These are phyloP conservation scores for Oxyria digyna DNA, from an alignment of 148 eudicot genomes.

Conservation along the genomic window DNA sequence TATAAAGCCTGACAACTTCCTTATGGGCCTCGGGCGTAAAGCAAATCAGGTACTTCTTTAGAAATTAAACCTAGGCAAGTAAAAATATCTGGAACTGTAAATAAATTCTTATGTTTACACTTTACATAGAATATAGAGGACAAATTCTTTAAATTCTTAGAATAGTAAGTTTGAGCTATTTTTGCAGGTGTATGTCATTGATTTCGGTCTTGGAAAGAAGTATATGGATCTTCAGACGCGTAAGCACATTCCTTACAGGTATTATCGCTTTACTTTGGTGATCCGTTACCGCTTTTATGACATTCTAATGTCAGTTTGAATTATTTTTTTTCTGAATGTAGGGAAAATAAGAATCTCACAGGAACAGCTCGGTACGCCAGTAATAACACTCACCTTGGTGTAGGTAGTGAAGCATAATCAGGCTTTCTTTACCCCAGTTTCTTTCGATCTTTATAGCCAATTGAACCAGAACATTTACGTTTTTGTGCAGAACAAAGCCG, in stretches of 20 bases:
- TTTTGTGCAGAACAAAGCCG: conserved; percentile 37
- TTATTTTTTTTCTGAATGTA: background rate
- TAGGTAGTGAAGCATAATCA: conserved; percentile 25
- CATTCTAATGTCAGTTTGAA: background rate
- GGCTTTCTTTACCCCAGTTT: background rate
- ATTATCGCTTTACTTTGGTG: background rate
- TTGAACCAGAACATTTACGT: background rate
- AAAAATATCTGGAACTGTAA: too few species aligned
- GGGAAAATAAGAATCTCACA: conserved; percentile 46
- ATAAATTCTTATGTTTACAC: too few species aligned
- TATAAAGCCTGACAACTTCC: conserved; percentile 54
- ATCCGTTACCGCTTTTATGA: background rate
- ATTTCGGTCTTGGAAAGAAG: conserved; percentile 19
- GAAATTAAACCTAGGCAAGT: too few species aligned
- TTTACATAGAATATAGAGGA: too few species aligned
- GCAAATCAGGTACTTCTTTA: conserved; percentile 36
- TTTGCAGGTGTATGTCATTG: conserved; percentile 29
- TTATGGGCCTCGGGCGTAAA: conserved; percentile 52
- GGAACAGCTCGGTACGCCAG: conserved; percentile 58
- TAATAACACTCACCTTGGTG: conserved; percentile 48
- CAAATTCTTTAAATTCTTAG: background rate
- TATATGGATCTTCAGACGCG: conserved; percentile 19
- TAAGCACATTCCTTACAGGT: conserved; percentile 18
- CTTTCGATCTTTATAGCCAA: background rate
- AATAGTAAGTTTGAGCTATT: conserved; percentile 3